A percentile compares a stretch with the other conserved stretches of the same genome.
Evolutionary conservation across 257 asterid species (phyloP).

Genomic region (Striga asiatica): DNA sequence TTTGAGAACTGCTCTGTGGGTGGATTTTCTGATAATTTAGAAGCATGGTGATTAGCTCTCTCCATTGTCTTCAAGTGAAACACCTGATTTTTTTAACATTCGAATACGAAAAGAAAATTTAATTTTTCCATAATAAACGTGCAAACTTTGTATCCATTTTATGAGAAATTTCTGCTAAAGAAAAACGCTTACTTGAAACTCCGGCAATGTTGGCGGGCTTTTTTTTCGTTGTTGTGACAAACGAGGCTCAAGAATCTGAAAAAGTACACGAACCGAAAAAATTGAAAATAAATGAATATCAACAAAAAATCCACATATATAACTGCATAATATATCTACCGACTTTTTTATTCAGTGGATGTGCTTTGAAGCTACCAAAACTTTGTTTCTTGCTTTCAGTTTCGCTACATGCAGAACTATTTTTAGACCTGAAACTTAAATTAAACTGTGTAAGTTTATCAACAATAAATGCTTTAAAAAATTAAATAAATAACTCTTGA

Average conservation of each 20-base stretch:
- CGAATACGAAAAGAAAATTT: too few relatives aligned
- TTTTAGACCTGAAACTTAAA: slow-evolving; percentile 43
- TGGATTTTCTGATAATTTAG: slow-evolving; percentile 26
- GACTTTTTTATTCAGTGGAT: slow-evolving; percentile 52
- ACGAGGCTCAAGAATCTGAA: slow-evolving; percentile 34
- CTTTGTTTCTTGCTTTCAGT: slow-evolving; percentile 24
- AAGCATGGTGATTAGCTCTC: slow-evolving; percentile 48
- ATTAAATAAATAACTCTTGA: not conserved
- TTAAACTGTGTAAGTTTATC: not conserved
- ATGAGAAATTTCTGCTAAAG: too few relatives aligned
- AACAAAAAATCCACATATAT: not conserved
- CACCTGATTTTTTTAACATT: slow-evolving; percentile 30
- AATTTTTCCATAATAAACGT: too few relatives aligned
- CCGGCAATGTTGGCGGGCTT: slow-evolving; percentile 34
- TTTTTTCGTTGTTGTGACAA: slow-evolving; percentile 25
- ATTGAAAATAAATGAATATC: not conserved
- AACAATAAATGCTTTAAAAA: not conserved
- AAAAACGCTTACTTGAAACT: slow-evolving; percentile 49
- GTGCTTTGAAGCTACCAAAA: slow-evolving; percentile 23
- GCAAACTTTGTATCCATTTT: too few relatives aligned
- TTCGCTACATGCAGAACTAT: slow-evolving; percentile 38
- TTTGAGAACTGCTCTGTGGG: slow-evolving; percentile 44
- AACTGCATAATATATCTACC: slow-evolving; percentile 26
- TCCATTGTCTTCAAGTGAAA: slow-evolving; percentile 45
- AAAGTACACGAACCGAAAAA: too few relatives aligned